These are phyloP conservation scores for Colletotrichum cordylinicola DNA, from an alignment of 2,329 filamentous ascomycete species.

Conservation along the genomic window DNA sequence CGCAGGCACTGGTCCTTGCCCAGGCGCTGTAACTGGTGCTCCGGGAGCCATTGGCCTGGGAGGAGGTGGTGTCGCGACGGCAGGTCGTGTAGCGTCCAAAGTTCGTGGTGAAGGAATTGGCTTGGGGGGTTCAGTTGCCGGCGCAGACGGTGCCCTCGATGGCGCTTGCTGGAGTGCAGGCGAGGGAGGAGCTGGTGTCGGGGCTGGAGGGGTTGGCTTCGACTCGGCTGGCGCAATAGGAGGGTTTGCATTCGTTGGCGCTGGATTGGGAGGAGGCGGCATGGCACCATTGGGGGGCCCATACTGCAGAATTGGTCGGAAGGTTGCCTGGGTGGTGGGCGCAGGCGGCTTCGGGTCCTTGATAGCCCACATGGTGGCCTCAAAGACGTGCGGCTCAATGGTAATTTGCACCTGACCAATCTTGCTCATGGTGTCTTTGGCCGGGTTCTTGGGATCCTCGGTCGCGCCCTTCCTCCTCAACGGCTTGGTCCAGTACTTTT, in stretches of 20 bases:
- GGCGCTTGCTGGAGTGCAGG: neutral
- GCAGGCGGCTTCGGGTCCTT: slow-evolving; percentile 63
- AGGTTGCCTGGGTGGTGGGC: slow-evolving; percentile 25
- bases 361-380: slow-evolving; percentile 75
- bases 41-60: neutral
- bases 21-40: slow-evolving; percentile 22
- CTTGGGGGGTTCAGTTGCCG: neutral
- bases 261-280: slow-evolving; percentile 50
- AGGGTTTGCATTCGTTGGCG: slow-evolving; percentile 11
- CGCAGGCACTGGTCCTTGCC: slow-evolving; percentile 19
- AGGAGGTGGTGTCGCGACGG: slow-evolving; percentile 3
- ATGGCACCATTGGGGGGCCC: slow-evolving; percentile 68
- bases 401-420: slow-evolving; percentile 77
- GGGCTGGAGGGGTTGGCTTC: slow-evolving; percentile 24
- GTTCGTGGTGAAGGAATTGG: neutral
- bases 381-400: slow-evolving; percentile 81
- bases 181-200: slow-evolving; percentile 4
- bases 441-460: slow-evolving; percentile 70
- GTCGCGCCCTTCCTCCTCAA: slow-evolving; percentile 70
- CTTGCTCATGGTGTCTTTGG: slow-evolving; percentile 75
- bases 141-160: neutral
- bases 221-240: slow-evolving; percentile 18
- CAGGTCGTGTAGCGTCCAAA: neutral
- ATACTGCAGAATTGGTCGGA: slow-evolving; percentile 68
- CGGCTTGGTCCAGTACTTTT: slow-evolving; percentile 80